Percentiles rank a stretch among this genome's conserved stretches.
Evolutionary conservation across 177 flowering plant species (phyloP).

Genomic region (Vitis hybrid): DNA sequence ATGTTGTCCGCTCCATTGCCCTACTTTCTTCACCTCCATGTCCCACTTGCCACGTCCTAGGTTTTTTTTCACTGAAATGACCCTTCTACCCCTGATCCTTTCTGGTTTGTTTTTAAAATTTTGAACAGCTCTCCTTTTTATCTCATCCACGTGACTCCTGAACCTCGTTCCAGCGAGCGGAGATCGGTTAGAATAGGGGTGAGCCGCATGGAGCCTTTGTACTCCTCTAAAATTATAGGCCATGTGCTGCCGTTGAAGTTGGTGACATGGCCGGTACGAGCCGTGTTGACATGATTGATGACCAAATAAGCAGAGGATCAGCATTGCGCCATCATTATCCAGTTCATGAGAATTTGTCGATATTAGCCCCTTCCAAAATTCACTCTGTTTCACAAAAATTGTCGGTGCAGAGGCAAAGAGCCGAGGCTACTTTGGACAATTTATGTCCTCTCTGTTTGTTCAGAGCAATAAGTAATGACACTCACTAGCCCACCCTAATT

Average conservation of each 20-base stretch:
- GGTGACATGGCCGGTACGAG: no score
- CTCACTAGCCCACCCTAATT: background rate
- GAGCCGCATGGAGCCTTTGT: no score
- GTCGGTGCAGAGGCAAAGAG: constrained; percentile 15
- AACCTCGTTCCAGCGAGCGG: no score
- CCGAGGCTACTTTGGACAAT: constrained; percentile 13
- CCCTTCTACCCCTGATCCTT: constrained; percentile 14
- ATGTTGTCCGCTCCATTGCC: no score
- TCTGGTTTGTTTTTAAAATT: background rate
- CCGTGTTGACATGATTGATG: no score
- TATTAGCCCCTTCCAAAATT: background rate
- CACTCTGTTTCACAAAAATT: background rate
- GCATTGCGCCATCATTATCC: background rate
- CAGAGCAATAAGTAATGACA: background rate
- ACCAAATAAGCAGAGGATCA: no score
- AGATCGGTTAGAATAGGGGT: no score
- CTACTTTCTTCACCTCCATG: background rate
- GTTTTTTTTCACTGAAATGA: background rate
- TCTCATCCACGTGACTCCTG: no score
- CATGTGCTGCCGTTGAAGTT: no score
- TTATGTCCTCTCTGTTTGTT: background rate
- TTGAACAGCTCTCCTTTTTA: no score
- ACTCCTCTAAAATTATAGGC: no score
- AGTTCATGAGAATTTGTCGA: background rate
- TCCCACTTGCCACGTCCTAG: constrained; percentile 5